Base-by-base conservation (phyloP, 1,284 basidiomycete species). In the Phylloboletellus chloephorus region DNA sequence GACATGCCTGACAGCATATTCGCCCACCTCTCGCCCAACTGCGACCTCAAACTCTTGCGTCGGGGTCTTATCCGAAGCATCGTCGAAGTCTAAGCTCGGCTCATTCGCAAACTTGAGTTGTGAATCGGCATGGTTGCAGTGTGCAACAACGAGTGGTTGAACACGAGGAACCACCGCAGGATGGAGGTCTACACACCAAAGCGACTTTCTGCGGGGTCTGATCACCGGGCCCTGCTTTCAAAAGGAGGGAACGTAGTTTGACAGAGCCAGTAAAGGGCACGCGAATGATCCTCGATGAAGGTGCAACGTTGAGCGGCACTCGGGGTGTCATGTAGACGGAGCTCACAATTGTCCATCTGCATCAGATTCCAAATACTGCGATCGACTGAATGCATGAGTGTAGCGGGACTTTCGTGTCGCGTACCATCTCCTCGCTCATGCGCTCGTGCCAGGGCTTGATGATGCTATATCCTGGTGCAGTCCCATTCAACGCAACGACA, bases 181-280 rank as follows among this genome's bases (percentile, higher is more conserved):
- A 12, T 6, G n/a, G 24, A 28, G 17, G 38, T 19, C n/a, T 25
- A 64, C 76, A 30, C 46, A 88, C 87, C 60, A 89, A 55, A 10
- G 61, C 54, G 12, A 89, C 69, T 59, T 78, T 83, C 2, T 71
- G 63, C 6, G 86, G 86, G 0, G 86, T 87, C 50, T 82, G 76
- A 37, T 79, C 76, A 3, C 66, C 69, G 0, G 88, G 85, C 6
- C 87, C 85, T 2, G 82, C 69, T 61, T 88, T 88, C 46, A 90
- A 58, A 2, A 90, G 70, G 12, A 90, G 60, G 16, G 82, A 74
- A 21, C 81, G 78, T 25, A 90, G 71, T 53, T 82, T 85, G 25
- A 90, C 83, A 3, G 82, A 78, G 9, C 83, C 82, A 1, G 82
- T 88, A 56, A 90, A 90, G 1, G 88, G 88, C 22, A 90, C 63